These are phyloP conservation scores for Cystobasidium pallidum DNA, from an alignment of 1,284 basidiomycete species.

Conservation along the genomic window DNA sequence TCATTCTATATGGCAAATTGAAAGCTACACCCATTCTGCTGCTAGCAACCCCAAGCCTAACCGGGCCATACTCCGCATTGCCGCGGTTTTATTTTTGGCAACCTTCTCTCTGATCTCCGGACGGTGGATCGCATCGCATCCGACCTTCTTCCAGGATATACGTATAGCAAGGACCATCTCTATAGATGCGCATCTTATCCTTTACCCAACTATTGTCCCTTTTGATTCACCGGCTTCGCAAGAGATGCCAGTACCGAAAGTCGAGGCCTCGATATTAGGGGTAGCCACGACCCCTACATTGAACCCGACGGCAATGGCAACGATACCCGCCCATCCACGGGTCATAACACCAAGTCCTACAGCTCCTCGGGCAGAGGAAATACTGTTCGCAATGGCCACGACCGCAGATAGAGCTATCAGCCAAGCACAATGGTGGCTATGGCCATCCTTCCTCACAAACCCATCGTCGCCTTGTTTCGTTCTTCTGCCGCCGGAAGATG, in stretches of 20 bases:
- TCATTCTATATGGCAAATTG: neutral
- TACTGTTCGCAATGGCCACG: slow-evolving; percentile 23
- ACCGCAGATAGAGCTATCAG: slow-evolving; percentile 22
- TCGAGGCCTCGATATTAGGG: slow-evolving; percentile 14
- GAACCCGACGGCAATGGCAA: neutral
- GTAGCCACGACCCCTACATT: neutral
- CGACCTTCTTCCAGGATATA: neutral
- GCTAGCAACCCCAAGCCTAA: neutral
- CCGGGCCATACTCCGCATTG: neutral
- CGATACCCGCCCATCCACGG: slow-evolving; percentile 4
- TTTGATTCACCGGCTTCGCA: neutral
- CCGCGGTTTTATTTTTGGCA: slow-evolving; percentile 14
- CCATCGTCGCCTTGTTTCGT: slow-evolving; percentile 20
- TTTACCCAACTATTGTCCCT: neutral
- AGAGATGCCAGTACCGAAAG: slow-evolving; percentile 4
- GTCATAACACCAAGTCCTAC: neutral
- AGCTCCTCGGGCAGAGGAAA: slow-evolving; percentile 6
- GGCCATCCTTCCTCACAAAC: slow-evolving; percentile 18
- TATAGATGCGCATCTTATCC: neutral
- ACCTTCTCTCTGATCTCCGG: slow-evolving; percentile 5
- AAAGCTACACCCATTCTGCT: neutral
- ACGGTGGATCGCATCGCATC: neutral
- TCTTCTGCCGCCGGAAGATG: slow-evolving; percentile 2
- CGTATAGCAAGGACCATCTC: neutral
- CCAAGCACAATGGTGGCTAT: slow-evolving; percentile 15